Evolutionary conservation across 352 stramenopile species (phyloP), one percentile per base, ranked within the genome.

Genomic region (Pythium dissotocum): DNA sequence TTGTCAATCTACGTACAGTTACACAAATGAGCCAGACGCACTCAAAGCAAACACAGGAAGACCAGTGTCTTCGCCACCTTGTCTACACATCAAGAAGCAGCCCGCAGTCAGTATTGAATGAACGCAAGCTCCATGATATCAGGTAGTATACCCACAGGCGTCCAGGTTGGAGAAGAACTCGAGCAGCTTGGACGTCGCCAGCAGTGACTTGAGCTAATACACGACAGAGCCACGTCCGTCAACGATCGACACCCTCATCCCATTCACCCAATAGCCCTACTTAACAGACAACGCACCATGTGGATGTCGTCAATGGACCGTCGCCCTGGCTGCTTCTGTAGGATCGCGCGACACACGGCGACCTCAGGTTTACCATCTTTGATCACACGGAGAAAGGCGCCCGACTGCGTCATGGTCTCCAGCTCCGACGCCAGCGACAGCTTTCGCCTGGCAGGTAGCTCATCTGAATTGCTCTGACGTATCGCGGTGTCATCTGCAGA

Each of bases 111-210:
- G 36, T 14, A 3, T 1, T 44, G 21, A 24, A 24, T 44, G 36
- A 16, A 44, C 2, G 8, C 3, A 14, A 16, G 4, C 4, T 12
- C 36, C 36, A 44, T 44, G 3, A 14, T 44, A 14, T 12, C 30
- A 33, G 32, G 7, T 18, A n/a, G 53, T 14, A 32, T 16, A 84
- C 82, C 48, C 65, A 93, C 83, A 90, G 46, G 82, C 78, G 58
- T 94, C 87, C 24, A 94, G 69, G 56, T 92, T 90, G 53, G 83
- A 79, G 68, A 92, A 94, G 67, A 93, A 92, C 44, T 91, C 77
- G 63, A 91, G 83, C 33, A 94, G 69, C 52, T 90, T 91, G 54
- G 87, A 90, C 51, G 79, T 79, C 12, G 67, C 74, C 28, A 94
- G 80, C 33, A 93, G 72, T 33, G 85, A 83, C 64, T 94, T 94